Evolutionary conservation across 2,329 filamentous ascomycete species (phyloP).

Genomic region (Diaporthe citrichinensis): DNA sequence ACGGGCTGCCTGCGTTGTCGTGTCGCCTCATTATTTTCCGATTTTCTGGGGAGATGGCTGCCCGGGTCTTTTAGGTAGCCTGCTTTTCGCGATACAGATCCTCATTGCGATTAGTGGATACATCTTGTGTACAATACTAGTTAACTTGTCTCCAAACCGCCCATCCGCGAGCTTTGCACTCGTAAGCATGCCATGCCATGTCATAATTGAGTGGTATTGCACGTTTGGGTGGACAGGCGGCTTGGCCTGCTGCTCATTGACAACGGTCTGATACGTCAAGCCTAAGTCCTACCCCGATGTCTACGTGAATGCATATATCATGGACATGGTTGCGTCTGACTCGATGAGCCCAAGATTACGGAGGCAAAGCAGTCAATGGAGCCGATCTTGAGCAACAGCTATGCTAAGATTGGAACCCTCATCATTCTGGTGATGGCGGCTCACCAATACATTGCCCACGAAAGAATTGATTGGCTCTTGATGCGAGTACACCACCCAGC

Average conservation of each 20-base stretch:
- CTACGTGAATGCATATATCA: background rate
- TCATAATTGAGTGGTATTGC: background rate
- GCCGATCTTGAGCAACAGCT: background rate
- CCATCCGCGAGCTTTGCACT: background rate
- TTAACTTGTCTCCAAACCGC: constrained; percentile 38
- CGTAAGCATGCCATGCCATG: background rate
- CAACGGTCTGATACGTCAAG: background rate
- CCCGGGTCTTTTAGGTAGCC: constrained; percentile 37
- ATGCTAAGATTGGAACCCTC: background rate
- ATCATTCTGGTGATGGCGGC: background rate
- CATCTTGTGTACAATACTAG: constrained; percentile 43
- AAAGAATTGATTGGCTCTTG: background rate
- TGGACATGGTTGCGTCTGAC: background rate
- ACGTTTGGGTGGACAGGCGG: no score
- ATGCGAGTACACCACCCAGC: no score
- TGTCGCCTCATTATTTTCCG: constrained; percentile 38
- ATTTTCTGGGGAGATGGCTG: constrained; percentile 26
- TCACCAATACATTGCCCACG: background rate
- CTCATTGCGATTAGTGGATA: constrained; percentile 38
- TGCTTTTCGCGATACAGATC: constrained; percentile 36
- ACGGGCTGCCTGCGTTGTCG: constrained; percentile 41
- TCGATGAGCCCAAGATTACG: background rate
- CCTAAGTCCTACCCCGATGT: background rate
- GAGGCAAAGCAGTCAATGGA: background rate
- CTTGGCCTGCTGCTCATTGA: background rate